A percentile compares a stretch with the other conserved stretches of the same genome.
Conservation (phyloP, 2,329 filamentous ascomycete species). For the Phoma herbarum region DNA sequence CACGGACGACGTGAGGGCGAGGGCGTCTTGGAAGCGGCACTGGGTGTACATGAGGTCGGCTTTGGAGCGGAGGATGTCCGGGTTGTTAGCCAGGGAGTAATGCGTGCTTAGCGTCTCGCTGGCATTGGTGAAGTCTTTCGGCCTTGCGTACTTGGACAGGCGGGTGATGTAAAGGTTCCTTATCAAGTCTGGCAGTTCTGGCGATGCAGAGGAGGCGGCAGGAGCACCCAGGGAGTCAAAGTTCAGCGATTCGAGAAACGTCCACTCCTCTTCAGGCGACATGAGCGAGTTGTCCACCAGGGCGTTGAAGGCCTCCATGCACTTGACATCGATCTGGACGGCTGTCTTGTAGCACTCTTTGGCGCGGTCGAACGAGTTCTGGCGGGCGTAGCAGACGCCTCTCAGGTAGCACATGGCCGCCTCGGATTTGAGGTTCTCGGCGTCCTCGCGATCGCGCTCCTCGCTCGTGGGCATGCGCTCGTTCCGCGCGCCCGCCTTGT, state of each 20-base stretch:
- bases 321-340: slow-evolving; percentile 95
- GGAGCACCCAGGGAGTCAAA: slow-evolving; percentile 81
- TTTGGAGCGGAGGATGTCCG: slow-evolving; percentile 87
- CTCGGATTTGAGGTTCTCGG: slow-evolving; percentile 82
- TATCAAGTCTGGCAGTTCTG: slow-evolving; percentile 92
- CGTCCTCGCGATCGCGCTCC: slow-evolving; percentile 73
- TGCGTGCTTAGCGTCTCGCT: slow-evolving; percentile 92
- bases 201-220: slow-evolving; percentile 72
- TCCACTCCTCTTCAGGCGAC: slow-evolving; percentile 87
- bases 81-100: slow-evolving; percentile 85
- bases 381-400: slow-evolving; percentile 93
- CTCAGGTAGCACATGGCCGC: slow-evolving; percentile 97
- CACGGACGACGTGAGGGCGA: slow-evolving; percentile 83
- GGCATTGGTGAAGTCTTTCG: slow-evolving; percentile 80
- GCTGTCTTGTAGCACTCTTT: slow-evolving; percentile 99
- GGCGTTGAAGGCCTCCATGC: slow-evolving; percentile 97
- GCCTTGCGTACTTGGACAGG: slow-evolving; percentile 93
- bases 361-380: slow-evolving; percentile 95
- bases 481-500: slow-evolving; percentile 56
- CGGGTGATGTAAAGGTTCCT: slow-evolving; percentile 96
- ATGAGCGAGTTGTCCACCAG: slow-evolving; percentile 96
- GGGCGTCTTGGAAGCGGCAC: slow-evolving; percentile 88
- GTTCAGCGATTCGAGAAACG: slow-evolving; percentile 85
- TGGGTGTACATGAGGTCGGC: slow-evolving; percentile 94
- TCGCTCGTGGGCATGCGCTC: slow-evolving; percentile 67